A percentile compares a stretch with the other conserved stretches of the same genome.
Conservation (phyloP, 2,329 filamentous ascomycete genomes). For the Aspergillus neotritici region DNA sequence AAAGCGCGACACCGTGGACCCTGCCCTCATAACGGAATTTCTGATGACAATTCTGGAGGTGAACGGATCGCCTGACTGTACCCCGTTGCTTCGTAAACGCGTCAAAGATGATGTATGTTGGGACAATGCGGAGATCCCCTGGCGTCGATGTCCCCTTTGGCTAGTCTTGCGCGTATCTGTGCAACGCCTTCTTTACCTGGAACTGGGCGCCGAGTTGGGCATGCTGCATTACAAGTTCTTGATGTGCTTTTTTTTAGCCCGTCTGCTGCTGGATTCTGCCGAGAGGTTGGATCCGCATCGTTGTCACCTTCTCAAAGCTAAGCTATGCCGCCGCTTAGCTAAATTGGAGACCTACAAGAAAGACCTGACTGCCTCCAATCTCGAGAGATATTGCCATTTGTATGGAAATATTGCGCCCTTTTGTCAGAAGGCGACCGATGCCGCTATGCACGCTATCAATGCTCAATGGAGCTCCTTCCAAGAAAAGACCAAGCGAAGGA, state of each 20-base stretch:
- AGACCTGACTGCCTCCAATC: slow-evolving; percentile 7
- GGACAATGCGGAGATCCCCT: slow-evolving; percentile 46
- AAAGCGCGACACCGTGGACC: slow-evolving; percentile 52
- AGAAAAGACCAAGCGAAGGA: slow-evolving; percentile 26
- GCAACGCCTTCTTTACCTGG: slow-evolving; percentile 47
- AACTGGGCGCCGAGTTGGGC: slow-evolving; percentile 39
- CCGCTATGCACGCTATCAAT: slow-evolving; percentile 27
- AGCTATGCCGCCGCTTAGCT: slow-evolving; percentile 53
- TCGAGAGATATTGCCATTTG: slow-evolving; percentile 21
- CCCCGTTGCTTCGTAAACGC: slow-evolving; percentile 48
- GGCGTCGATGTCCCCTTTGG: slow-evolving; percentile 60
- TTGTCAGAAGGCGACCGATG: slow-evolving; percentile 27
- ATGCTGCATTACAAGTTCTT: slow-evolving; percentile 54
- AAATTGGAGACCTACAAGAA: slow-evolving; percentile 49
- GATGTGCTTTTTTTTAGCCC: slow-evolving; percentile 45
- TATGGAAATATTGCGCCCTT: slow-evolving; percentile 23
- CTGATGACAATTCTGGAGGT: slow-evolving; percentile 57
- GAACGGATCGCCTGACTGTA: slow-evolving; percentile 39
- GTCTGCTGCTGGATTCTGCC: slow-evolving; percentile 42
- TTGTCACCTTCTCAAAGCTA: slow-evolving; percentile 43
- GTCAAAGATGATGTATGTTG: slow-evolving; percentile 60
- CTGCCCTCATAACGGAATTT: slow-evolving; percentile 54
- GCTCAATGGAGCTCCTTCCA: slow-evolving; percentile 41
- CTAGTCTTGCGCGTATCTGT: slow-evolving; percentile 56
- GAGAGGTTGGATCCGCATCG: slow-evolving; percentile 30